Conservation (phyloP, 495 filamentous ascomycete species). For the Penicillium macrosclerotiorum region DNA sequence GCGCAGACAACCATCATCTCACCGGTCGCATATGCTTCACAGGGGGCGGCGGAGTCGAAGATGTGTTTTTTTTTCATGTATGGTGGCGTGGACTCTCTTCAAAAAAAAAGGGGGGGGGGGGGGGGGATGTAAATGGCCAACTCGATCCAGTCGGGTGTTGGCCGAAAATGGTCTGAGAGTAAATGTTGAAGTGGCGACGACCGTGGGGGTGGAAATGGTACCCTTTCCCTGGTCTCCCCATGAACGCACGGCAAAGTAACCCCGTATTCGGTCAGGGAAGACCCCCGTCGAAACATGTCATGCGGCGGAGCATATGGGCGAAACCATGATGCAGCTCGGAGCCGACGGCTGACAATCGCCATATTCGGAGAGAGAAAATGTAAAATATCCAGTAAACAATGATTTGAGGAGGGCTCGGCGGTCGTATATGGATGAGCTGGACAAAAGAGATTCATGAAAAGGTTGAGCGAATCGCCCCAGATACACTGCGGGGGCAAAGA, state of each 20-base stretch:
- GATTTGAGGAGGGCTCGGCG: not conserved
- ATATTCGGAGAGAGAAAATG: not conserved
- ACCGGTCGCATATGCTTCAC: conserved; percentile 7
- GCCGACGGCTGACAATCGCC: not conserved
- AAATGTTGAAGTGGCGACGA: conserved; percentile 15
- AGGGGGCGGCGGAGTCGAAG: conserved; percentile 13
- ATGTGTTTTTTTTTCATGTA: conserved; percentile 3
- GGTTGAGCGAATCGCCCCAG: too few species aligned
- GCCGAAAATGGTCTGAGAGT: conserved; percentile 10
- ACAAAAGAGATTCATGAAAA: conserved; percentile 12
- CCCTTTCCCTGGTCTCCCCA: not conserved
- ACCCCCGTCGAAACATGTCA: not conserved
- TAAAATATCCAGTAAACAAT: too few species aligned
- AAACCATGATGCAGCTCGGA: not conserved
- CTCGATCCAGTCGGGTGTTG: conserved; percentile 26
- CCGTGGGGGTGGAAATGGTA: conserved; percentile 2
- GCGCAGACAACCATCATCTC: conserved; percentile 9
- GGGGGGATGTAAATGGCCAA: conserved; percentile 11
- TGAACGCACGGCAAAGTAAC: not conserved
- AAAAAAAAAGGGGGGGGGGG: not conserved
- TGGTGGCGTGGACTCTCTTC: conserved; percentile 9
- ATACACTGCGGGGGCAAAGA: conserved; percentile 5
- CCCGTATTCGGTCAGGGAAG: not conserved
- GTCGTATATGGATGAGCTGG: conserved; percentile 8
- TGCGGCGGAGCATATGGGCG: not conserved